Evolutionary conservation across 208 protist genomes (phyloP).

Genomic region (Trypanosoma grayi): DNA sequence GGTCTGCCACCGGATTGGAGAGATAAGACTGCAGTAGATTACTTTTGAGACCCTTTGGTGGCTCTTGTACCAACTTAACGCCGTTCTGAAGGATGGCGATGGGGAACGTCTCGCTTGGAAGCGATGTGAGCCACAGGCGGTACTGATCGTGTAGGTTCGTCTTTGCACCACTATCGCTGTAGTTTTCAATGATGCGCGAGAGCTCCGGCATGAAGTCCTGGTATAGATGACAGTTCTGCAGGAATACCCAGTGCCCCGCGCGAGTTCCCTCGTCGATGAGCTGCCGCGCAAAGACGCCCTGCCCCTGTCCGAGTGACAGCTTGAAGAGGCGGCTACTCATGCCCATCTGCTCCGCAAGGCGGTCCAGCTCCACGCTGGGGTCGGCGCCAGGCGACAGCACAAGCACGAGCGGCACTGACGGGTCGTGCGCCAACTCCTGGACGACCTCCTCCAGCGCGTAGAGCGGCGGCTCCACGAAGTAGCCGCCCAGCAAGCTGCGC

Average conservation of each 20-base stretch:
- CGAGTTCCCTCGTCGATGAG: slow-evolving; percentile 89
- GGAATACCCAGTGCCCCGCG: slow-evolving; percentile 92
- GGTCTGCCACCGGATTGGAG: slow-evolving; percentile 83
- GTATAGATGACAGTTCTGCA: slow-evolving; percentile 97
- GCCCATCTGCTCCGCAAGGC: slow-evolving; percentile 92
- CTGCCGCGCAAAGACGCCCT: slow-evolving; percentile 89
- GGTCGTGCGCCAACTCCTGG: slow-evolving; percentile 83
- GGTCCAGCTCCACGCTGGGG: slow-evolving; percentile 92
- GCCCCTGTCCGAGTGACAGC: slow-evolving; percentile 96
- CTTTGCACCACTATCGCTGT: slow-evolving; percentile 86
- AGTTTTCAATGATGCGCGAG: slow-evolving; percentile 91
- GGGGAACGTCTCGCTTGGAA: slow-evolving; percentile 97
- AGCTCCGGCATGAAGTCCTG: slow-evolving; percentile 94
- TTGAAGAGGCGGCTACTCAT: slow-evolving; percentile 87
- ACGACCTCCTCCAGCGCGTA: slow-evolving; percentile 93
- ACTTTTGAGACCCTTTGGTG: slow-evolving; percentile 95
- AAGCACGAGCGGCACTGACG: slow-evolving; percentile 95
- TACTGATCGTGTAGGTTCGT: slow-evolving; percentile 93
- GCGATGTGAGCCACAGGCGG: slow-evolving; percentile 97
- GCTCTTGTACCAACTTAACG: slow-evolving; percentile 98
- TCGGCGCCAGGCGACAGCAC: slow-evolving; percentile 97
- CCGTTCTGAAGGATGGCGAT: slow-evolving; percentile 97
- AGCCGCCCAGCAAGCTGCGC: slow-evolving; percentile 60
- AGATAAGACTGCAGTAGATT: slow-evolving; percentile 96
- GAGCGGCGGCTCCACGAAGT: slow-evolving; percentile 91